Base-by-base conservation (phyloP, 345 rosid genomes). In the Stellera chamaejasme region DNA sequence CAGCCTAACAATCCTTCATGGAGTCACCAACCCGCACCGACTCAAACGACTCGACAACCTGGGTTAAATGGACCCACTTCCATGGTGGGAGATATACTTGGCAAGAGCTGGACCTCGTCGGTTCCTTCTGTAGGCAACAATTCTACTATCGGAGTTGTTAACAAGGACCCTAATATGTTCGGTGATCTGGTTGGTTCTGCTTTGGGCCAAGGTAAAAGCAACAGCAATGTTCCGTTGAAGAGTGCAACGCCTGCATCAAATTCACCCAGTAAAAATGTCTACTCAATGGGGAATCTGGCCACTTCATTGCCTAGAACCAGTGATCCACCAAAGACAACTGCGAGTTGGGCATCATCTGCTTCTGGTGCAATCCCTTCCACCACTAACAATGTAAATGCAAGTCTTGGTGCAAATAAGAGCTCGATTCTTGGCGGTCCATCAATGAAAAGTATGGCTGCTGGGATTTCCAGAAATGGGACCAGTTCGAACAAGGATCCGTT, bases 181-280 rank as follows among this genome's bases (percentile, higher is more conserved):
- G 95, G 84, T 41, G 98, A 93, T 82, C 83, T 93, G 64, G 77
- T 93, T 9, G 73, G 75, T 58, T 93, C 98, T 48, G 95, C 93
- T 14, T 64, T 93, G 25, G 99, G 95, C 23, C 76, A 72, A 72
- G 94, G 90, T 3, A 79, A 72, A 58, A 45, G 66, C 19, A 77
- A 59, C 59, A 50, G 73, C 45, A 84, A 78, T 75, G 90, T 68
- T 54, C 97, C 97, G 53, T 71, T 89, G 81, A 93, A 89, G 55
- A 78, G 76, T 60, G 76, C 76, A 0, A 57, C 69, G 1, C 78
- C 89, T 14, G 39, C 73, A 14, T 58, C 78, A 2, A 70, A 63
- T 55, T 61, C 68, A 25, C 59, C 72, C 5, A 75, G 56, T 45
- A 79, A 73, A 68, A 65, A 77, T 42, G 8, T 81, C 0, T 88